Base-by-base conservation (phyloP, 208 protist species). In the Herpetomonas samuelpessoai region DNA sequence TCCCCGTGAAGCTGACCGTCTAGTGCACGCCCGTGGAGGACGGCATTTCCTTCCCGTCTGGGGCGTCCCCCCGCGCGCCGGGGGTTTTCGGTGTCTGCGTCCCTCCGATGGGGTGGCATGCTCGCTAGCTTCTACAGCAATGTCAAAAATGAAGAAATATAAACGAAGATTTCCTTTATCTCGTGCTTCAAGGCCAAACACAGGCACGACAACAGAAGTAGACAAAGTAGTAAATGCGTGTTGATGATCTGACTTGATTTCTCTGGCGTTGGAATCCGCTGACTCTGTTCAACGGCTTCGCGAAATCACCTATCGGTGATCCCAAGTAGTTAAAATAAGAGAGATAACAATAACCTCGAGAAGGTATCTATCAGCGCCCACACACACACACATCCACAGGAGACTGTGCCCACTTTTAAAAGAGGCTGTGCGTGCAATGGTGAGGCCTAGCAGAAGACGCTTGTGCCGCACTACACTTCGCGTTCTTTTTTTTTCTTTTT, bases 1-100 rank as follows among this genome's bases (percentile, higher is more conserved):
- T 83, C 65, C 4, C 71, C 18, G 54, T 68, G 62, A 28, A 55
- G 59, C 0, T 50, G 25, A 7, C 65, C 49, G 35, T 14, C 14
- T 14, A 41, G 35, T 27, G 67, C 50, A 2, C 78, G 50, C 14
- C 61, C 62, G 18, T 18, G 19, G 28, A 27, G 25, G 2, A 24
- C 9, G 28, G 16, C 41, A 19, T 35, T 60, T n/a, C n/a, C 25
- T 21, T 60, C 25, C 38, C 38, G 18, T 26, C 55, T 31, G 25
- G 16, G 0, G 46, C 41, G 28, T 12, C 21, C 21, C 22, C 47
- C 19, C 4, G 21, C 2, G 47, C 25, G 14, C 22, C 19, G 47
- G 6, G 44, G n/a, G 19, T 25, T 25, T 10, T 18, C 16, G 19
- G 47, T 28, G 14, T 41, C 35, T 14, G 35, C 35, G 35, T 41